Evolutionary conservation across 495 filamentous ascomycete species (phyloP).

Genomic region (Letharia lupina): DNA sequence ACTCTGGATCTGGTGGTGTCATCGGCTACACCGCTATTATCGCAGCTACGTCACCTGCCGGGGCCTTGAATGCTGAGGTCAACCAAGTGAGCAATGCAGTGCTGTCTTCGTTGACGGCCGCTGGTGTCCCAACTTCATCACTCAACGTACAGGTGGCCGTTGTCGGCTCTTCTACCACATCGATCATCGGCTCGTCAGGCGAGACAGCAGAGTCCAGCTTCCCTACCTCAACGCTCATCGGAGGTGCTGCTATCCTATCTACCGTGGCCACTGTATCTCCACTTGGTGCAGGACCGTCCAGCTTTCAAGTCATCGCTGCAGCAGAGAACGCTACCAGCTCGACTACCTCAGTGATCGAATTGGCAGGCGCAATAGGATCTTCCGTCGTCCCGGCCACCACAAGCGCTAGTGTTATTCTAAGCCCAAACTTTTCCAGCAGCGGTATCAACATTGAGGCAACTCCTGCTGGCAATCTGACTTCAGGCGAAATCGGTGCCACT

Average conservation of each 20-base stretch:
- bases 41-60: not conserved
- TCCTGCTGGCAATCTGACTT: not conserved
- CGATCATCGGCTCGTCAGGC: not conserved
- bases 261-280: not conserved
- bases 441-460: conserved; percentile 1
- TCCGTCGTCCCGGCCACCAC: not conserved
- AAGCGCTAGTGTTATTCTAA: not conserved
- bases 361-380: not conserved
- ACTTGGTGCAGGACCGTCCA: not conserved
- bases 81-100: conserved; percentile 3
- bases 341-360: not conserved
- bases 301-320: not conserved
- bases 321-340: not conserved
- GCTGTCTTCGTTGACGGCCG: not conserved
- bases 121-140: not conserved
- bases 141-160: not conserved
- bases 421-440: not conserved
- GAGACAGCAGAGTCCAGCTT: not conserved
- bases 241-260: not conserved
- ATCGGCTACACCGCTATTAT: not conserved
- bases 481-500: not conserved
- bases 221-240: not conserved
- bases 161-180: not conserved
- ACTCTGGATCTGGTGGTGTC: not conserved
- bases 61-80: not conserved